Evolutionary conservation across 192 early-diverging fungal genomes (phyloP).

Genomic region (Coemansia sp.): DNA sequence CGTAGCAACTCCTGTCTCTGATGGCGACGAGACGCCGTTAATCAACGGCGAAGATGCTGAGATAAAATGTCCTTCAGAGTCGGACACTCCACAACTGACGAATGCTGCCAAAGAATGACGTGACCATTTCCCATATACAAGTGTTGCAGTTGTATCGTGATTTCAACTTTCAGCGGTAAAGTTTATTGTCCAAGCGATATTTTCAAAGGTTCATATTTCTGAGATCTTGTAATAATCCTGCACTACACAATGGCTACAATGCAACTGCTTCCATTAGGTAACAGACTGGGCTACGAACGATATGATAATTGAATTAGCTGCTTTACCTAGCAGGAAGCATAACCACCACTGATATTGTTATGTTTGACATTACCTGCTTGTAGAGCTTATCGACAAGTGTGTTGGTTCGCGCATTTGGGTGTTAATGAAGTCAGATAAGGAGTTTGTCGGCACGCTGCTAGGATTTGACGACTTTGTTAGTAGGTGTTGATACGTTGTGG

Average conservation of each 20-base stretch:
- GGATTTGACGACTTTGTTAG: slow-evolving; percentile 99
- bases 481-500: slow-evolving; percentile 47
- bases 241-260: slow-evolving; percentile 33
- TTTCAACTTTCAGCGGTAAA: background rate
- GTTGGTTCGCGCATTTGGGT: slow-evolving; percentile 98
- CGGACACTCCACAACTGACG: no score
- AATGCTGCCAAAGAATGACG: background rate
- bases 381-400: slow-evolving; percentile 98
- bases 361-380: background rate
- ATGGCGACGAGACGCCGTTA: slow-evolving; percentile 6
- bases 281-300: background rate
- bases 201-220: background rate
- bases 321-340: background rate
- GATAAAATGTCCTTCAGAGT: background rate
- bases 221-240: background rate
- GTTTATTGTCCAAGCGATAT: background rate
- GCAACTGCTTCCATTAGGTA: slow-evolving; percentile 57
- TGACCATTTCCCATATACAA: slow-evolving; percentile 20
- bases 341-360: background rate
- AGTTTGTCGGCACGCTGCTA: slow-evolving; percentile 92
- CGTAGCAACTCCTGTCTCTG: background rate
- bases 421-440: slow-evolving; percentile 94
- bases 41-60: background rate
- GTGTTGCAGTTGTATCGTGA: background rate
- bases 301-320: no score